Conservation (phyloP, 441 rosid species). For the Mallotus repandus region DNA sequence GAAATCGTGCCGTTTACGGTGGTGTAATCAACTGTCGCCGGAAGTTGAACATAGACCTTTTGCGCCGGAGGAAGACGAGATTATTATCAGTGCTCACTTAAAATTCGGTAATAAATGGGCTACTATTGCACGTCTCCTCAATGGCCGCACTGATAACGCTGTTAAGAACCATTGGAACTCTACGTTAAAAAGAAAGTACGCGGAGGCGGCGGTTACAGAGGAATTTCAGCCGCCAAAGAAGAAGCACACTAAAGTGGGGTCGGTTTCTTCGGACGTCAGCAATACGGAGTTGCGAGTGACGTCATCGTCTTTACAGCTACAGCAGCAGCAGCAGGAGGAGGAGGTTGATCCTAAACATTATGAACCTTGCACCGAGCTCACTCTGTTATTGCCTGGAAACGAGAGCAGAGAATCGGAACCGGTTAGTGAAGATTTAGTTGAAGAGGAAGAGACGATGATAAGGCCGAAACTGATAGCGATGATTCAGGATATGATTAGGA, state of each 20-base stretch:
- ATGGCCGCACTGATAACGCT: conserved; percentile 72
- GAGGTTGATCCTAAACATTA: background rate
- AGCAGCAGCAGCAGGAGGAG: background rate
- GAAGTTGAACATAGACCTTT: conserved; percentile 66
- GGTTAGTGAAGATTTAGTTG: background rate
- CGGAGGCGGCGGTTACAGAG: conserved; percentile 9
- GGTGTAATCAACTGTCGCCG: conserved; percentile 80
- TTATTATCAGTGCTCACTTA: conserved; percentile 51
- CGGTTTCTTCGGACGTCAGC: conserved; percentile 41
- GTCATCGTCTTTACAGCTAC: background rate
- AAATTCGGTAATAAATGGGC: conserved; percentile 71
- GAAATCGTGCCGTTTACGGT: conserved; percentile 65
- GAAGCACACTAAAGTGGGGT: conserved; percentile 23
- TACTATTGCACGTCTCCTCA: conserved; percentile 61
- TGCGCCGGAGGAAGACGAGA: conserved; percentile 53
- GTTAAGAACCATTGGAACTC: conserved; percentile 76
- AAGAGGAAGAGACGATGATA: conserved; percentile 39
- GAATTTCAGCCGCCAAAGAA: background rate
- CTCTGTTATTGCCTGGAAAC: conserved; percentile 51
- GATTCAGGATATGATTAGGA: conserved; percentile 58
- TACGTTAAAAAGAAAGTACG: conserved; percentile 53
- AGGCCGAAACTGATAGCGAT: conserved; percentile 44
- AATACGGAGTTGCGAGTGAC: conserved; percentile 28
- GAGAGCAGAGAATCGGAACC: background rate
- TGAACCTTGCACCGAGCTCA: conserved; percentile 45